phyloP scores from a whole-genome alignment of 345 rosid genomes.

The Cardamine resedifolia region DNA sequence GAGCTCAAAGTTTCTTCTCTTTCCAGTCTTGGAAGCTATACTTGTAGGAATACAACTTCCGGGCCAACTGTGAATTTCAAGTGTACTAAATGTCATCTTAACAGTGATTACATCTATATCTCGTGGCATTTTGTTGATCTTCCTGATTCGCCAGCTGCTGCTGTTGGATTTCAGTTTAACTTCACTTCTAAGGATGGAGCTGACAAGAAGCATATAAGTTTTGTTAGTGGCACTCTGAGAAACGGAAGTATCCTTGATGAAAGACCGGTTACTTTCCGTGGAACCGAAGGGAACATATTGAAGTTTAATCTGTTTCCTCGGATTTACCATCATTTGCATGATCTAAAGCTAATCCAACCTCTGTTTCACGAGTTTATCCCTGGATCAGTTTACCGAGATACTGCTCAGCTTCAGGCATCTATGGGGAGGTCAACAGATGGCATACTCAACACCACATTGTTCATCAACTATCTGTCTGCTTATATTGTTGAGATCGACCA shows the following conservation, averaged over 20 bases:
- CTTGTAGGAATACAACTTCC: constrained; percentile 66
- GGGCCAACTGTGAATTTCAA: constrained; percentile 82
- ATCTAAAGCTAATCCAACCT: constrained; percentile 85
- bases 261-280: constrained; percentile 82
- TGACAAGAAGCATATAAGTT: constrained; percentile 60
- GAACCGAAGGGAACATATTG: constrained; percentile 58
- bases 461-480: constrained; percentile 74
- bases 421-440: constrained; percentile 64
- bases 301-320: constrained; percentile 86
- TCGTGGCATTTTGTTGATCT: constrained; percentile 92
- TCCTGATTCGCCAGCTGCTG: constrained; percentile 74
- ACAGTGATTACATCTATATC: constrained; percentile 57
- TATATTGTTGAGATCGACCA: constrained; percentile 78
- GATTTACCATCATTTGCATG: constrained; percentile 58
- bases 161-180: constrained; percentile 90
- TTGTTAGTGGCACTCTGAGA: constrained; percentile 69
- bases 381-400: constrained; percentile 61
- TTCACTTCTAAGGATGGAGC: constrained; percentile 53
- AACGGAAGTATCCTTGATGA: constrained; percentile 64
- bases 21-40: constrained; percentile 48
- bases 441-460: constrained; percentile 73
- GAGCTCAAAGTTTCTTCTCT: constrained; percentile 54
- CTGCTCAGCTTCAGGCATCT: constrained; percentile 70
- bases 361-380: constrained; percentile 85
- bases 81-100: constrained; percentile 61